Evolutionary conservation across 129 eudicot genomes (phyloP).

Genomic region (Tagetes patula): DNA sequence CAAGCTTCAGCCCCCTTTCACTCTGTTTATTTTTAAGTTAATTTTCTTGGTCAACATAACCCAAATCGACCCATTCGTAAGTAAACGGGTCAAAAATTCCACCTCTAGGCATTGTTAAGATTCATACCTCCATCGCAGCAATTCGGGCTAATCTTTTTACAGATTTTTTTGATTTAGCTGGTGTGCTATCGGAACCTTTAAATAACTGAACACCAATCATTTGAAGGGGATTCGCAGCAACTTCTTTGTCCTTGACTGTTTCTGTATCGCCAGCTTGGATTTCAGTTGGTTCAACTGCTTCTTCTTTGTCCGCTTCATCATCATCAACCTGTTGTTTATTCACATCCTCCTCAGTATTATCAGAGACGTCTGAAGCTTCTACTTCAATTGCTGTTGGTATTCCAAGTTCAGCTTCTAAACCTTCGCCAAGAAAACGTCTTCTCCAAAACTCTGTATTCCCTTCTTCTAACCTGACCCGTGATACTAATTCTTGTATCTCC

Average conservation of each 20-base stretch:
- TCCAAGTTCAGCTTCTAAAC: slow-evolving; percentile 47
- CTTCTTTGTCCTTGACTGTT: slow-evolving; percentile 75
- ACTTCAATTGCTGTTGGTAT: slow-evolving; percentile 46
- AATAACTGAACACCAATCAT: slow-evolving; percentile 94
- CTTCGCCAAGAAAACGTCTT: slow-evolving; percentile 85
- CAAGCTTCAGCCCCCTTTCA: neutral
- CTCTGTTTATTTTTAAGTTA: neutral
- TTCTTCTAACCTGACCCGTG: slow-evolving; percentile 76
- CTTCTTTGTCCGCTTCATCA: slow-evolving; percentile 74
- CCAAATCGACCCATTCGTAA: neutral
- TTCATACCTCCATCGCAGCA: slow-evolving; percentile 63
- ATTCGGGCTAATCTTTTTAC: slow-evolving; percentile 53
- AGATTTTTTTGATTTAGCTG: slow-evolving; percentile 60
- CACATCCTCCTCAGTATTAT: slow-evolving; percentile 56
- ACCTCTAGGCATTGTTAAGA: slow-evolving; percentile 12
- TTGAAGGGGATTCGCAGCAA: slow-evolving; percentile 73
- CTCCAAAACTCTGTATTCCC: slow-evolving; percentile 98
- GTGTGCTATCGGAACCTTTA: slow-evolving; percentile 57
- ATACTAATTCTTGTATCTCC: slow-evolving; percentile 76
- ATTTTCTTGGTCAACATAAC: neutral
- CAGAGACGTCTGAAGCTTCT: slow-evolving; percentile 52
- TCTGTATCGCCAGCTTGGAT: slow-evolving; percentile 56
- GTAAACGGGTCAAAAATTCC: neutral
- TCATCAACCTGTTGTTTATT: slow-evolving; percentile 59
- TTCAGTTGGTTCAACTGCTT: slow-evolving; percentile 71